Evolutionary conservation across 1,284 basidiomycete species (phyloP).

Genomic region (Chondrostereum purpureum): DNA sequence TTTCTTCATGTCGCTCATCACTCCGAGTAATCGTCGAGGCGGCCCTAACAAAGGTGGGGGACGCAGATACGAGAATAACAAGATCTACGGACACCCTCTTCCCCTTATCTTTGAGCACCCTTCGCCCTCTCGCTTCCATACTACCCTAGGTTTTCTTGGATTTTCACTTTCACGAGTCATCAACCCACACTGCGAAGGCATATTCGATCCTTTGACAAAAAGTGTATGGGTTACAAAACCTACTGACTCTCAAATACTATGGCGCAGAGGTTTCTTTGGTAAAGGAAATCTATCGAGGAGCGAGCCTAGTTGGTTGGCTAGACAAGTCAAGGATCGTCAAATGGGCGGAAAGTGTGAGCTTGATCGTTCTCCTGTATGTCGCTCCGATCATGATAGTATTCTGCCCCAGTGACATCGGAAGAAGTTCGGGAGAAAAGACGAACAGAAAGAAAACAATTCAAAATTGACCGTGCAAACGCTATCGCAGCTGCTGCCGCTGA

Average conservation of each 20-base stretch:
- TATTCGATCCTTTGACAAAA: constrained; percentile 66
- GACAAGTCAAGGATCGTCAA: constrained; percentile 64
- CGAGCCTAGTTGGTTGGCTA: constrained; percentile 88
- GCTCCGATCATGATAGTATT: constrained; percentile 2
- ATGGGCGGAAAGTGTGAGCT: constrained; percentile 32
- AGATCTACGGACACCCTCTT: constrained; percentile 58
- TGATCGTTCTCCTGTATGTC: too few species aligned
- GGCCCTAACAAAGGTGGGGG: constrained; percentile 44
- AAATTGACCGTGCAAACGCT: constrained; percentile 80
- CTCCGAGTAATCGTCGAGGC: constrained; percentile 7
- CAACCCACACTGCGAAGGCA: constrained; percentile 49
- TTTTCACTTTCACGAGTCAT: constrained; percentile 36
- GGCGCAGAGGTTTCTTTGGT: constrained; percentile 93
- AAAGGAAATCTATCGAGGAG: constrained; percentile 92
- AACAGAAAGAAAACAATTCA: constrained; percentile 84
- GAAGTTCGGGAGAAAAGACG: constrained; percentile 83
- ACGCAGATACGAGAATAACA: constrained; percentile 55
- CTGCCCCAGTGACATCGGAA: constrained; percentile 70
- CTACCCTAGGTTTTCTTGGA: constrained; percentile 50
- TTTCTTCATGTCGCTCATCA: not conserved
- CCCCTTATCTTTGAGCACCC: constrained; percentile 50
- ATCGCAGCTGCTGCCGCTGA: constrained; percentile 68
- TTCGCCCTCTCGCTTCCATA: constrained; percentile 27
- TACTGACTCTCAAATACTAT: constrained; percentile 64
- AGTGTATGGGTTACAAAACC: constrained; percentile 75